Conservation (phyloP, 345 rosid species). For the Trapa incisa region DNA sequence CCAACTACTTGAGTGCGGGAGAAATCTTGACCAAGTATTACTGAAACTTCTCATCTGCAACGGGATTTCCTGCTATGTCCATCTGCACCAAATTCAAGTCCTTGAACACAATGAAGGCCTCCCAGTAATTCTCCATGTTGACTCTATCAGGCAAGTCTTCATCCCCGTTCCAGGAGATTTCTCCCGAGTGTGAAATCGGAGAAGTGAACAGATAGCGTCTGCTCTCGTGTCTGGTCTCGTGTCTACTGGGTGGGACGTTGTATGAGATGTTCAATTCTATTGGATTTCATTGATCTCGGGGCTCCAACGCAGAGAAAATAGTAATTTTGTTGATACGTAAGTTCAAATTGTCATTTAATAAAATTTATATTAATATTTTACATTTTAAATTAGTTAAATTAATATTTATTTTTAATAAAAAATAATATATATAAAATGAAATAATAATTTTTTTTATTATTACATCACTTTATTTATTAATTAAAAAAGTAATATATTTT, state of each 20-base stretch:
- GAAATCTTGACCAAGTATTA: constrained; percentile 39
- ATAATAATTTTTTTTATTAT: too few relatives aligned
- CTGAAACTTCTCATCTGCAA: constrained; percentile 46
- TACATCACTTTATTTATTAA: too few relatives aligned
- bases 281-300: constrained; percentile 47
- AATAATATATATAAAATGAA: too few relatives aligned
- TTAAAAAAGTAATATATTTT: too few relatives aligned
- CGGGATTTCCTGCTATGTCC: constrained; percentile 49
- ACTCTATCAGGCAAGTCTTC: constrained; percentile 16
- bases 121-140: constrained; percentile 39
- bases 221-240: constrained; percentile 20
- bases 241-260: constrained; percentile 70
- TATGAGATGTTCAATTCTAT: constrained; percentile 63
- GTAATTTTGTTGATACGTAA: constrained; percentile 59
- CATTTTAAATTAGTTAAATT: too few relatives aligned
- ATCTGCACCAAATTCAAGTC: constrained; percentile 51
- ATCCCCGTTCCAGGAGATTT: constrained; percentile 26
- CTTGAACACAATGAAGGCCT: constrained; percentile 47
- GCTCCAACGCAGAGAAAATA: constrained; percentile 59
- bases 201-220: constrained; percentile 46
- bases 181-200: constrained; percentile 57
- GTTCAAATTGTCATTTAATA: constrained; percentile 18
- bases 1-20: constrained; percentile 56
- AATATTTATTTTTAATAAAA: too few relatives aligned
- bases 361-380: too few relatives aligned